Conservation (phyloP, 2,329 filamentous ascomycete genomes). For the Sporothrix curviconia region DNA sequence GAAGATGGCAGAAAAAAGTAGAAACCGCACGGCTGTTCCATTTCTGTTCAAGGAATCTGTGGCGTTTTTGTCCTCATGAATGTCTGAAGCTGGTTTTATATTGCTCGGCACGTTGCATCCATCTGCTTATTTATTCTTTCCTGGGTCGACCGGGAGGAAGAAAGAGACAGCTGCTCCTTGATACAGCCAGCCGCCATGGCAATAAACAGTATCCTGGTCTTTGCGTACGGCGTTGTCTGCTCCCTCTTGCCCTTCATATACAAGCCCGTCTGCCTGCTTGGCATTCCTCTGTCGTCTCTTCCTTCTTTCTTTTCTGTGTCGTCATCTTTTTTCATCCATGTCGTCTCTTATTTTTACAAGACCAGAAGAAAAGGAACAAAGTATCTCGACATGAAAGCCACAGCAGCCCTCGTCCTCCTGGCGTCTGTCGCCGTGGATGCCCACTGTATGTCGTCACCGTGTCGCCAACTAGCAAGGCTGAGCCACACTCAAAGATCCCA, state of each 20-base stretch:
- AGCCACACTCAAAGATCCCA: conserved; percentile 6
- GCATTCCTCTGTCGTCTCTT: background rate
- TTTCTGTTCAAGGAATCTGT: background rate
- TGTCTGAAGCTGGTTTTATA: too few species aligned
- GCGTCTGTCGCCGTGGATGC: conserved; percentile 27
- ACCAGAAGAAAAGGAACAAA: background rate
- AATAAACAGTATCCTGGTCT: background rate
- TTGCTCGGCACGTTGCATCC: background rate
- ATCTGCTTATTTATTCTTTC: background rate
- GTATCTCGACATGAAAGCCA: conserved; percentile 28
- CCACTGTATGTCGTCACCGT: conserved; percentile 29
- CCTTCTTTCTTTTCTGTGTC: background rate
- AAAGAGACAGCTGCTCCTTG: background rate
- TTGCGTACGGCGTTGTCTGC: background rate
- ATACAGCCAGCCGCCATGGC: background rate
- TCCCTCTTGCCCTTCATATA: background rate
- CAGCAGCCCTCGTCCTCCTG: conserved; percentile 20
- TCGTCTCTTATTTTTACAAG: background rate
- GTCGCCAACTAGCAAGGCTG: background rate
- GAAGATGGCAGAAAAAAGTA: too few species aligned
- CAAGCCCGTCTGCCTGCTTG: too few species aligned
- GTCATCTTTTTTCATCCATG: background rate
- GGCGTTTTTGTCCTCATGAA: background rate
- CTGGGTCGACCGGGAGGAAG: conserved; percentile 3
- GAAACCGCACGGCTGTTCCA: background rate